Base-by-base conservation (phyloP, 352 stramenopile species). In the Phytophthora agathidicida region DNA sequence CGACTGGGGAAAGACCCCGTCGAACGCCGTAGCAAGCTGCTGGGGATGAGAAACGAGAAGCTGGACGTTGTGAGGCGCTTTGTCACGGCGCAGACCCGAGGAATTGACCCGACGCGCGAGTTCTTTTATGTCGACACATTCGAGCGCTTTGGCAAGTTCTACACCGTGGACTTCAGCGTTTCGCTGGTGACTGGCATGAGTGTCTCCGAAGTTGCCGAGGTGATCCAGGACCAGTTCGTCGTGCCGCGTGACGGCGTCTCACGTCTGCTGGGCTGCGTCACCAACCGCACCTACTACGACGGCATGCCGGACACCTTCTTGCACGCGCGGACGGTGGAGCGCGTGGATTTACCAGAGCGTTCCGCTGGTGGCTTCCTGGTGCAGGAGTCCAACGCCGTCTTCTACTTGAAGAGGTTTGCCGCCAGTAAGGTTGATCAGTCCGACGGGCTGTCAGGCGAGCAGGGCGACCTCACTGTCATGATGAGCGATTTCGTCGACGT, bases 111-210 rank as follows among this genome's bases (percentile, higher is more conserved):
- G 5, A 73, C 75, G 24, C 66, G 76, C 11, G 71, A 85, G 45
- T 89, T 85, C 33, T 86, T 86, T 43, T 85, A 85, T 60, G 47
- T 89, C 10, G 78, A 89, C 43, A 83, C 71, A 7, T 89, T 89
- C 38, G 75, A 83, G 36, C 69, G 75, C 23, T 89, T 89, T 32
- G 76, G 78, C 48, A 89, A 89, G 45, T 82, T 80, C 38, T 86
- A 83, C 69, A 86, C 78, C 1, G 74, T 89, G 41, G 78, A 89
- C 45, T 85, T 88, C 36, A 88, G 73, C 55, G 71, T 86, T 28
- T 81, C 73, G 22, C 68, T 86, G 24, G 54, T 87, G 22, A 48
- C 62, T 32, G 52, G 68, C 49, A 76, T 75, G 47, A 79, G 61
- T 0, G 65, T 86, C 24, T 58, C 56, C 2, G 72, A 83, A 10